phyloP scores from a whole-genome alignment of 805 yeast genomes.

The Myxozyma udenii region DNA sequence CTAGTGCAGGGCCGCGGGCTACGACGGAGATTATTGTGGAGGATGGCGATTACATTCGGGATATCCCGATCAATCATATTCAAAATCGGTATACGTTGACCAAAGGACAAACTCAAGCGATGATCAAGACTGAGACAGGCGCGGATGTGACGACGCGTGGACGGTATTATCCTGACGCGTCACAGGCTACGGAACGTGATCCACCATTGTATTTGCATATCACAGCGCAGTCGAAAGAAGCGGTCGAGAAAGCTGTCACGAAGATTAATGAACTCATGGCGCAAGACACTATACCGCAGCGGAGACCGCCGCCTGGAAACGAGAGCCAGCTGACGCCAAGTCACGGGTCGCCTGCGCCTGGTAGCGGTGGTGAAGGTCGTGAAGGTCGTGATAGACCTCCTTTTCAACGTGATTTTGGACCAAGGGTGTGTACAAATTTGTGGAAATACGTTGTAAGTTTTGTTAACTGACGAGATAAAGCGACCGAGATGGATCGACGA shows the following conservation, averaged over 20 bases:
- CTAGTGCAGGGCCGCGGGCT: neutral
- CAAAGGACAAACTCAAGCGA: conserved; percentile 37
- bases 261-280: conserved; percentile 56
- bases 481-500: conserved; percentile 31
- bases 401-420: neutral
- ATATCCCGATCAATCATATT: conserved; percentile 39
- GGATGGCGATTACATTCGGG: conserved; percentile 29
- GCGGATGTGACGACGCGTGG: conserved; percentile 37
- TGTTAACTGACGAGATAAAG: neutral
- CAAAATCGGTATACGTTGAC: conserved; percentile 40
- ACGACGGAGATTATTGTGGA: conserved; percentile 13
- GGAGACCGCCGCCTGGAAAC: conserved; percentile 2
- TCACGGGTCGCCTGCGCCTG: neutral
- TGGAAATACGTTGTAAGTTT: neutral
- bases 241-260: conserved; percentile 56
- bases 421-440: neutral
- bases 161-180: conserved; percentile 39
- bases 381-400: conserved; percentile 1
- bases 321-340: conserved; percentile 1
- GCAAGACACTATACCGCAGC: conserved; percentile 29
- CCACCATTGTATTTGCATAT: conserved; percentile 44
- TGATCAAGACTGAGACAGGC: conserved; percentile 37
- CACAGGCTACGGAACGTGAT: conserved; percentile 35
- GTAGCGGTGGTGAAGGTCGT: neutral
- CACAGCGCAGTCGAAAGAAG: conserved; percentile 55